Percentiles rank a stretch among this genome's conserved stretches.
Evolutionary conservation across 2,329 filamentous ascomycete species (phyloP).

Genomic region (Aspergillus latus): DNA sequence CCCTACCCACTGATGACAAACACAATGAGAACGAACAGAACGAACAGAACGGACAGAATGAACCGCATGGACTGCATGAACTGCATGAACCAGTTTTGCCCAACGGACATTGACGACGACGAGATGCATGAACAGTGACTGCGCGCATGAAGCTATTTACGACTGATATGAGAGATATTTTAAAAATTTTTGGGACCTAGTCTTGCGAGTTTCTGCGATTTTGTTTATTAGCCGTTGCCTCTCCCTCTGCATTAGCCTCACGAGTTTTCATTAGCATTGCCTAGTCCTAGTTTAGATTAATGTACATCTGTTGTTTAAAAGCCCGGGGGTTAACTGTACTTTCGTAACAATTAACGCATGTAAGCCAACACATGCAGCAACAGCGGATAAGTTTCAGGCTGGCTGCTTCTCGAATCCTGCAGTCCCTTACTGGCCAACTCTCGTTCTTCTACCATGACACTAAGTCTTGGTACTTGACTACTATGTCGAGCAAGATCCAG

Average conservation of each 20-base stretch:
- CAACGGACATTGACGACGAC: not conserved
- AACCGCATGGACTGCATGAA: not conserved
- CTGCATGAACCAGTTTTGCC: not conserved
- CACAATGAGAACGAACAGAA: not conserved
- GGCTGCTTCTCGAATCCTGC: no score
- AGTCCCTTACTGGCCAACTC: no score
- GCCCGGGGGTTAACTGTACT: no score
- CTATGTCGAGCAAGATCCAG: no score
- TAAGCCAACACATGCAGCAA: no score
- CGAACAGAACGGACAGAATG: not conserved
- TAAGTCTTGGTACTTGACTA: no score
- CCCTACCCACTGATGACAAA: not conserved
- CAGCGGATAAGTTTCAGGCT: no score
- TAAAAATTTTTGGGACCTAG: not conserved
- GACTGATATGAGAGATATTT: conserved; percentile 6
- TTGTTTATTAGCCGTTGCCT: conserved; percentile 4
- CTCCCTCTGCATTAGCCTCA: not conserved
- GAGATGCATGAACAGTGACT: not conserved
- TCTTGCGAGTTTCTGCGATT: conserved; percentile 3
- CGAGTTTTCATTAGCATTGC: not conserved
- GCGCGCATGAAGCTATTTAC: not conserved
- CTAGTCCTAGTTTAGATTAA: not conserved
- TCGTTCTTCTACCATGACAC: no score
- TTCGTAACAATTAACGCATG: no score
- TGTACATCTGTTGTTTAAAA: not conserved